Evolutionary conservation across 441 rosid genomes (phyloP).

Genomic region (Cnidoscolus chayamansa): DNA sequence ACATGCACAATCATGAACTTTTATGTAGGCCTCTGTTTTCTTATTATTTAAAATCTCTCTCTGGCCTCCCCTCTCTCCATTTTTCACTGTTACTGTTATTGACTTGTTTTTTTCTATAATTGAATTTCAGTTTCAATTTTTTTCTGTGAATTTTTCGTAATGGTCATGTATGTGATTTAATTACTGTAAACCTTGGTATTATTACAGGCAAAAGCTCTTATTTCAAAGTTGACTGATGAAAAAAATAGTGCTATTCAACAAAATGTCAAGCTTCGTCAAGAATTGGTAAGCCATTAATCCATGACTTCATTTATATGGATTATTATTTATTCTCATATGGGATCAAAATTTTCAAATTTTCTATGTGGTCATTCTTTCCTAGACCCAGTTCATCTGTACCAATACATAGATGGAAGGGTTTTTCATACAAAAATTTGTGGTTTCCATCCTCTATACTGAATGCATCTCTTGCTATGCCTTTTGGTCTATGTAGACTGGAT

Average conservation of each 20-base stretch:
- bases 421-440: too few species aligned
- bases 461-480: too few species aligned
- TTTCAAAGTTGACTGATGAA: constrained; percentile 69
- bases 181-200: constrained; percentile 18
- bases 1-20: neutral
- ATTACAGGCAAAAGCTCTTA: constrained; percentile 56
- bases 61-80: neutral
- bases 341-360: neutral
- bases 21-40: neutral
- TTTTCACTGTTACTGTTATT: neutral
- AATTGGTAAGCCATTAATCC: constrained; percentile 51
- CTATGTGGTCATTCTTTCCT: too few species aligned
- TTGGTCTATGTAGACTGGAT: too few species aligned
- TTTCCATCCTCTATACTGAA: too few species aligned
- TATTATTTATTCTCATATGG: neutral
- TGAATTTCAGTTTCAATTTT: neutral
- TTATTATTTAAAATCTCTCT: neutral
- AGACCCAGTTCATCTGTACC: too few species aligned
- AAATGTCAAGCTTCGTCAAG: constrained; percentile 64
- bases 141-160: neutral
- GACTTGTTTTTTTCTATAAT: constrained; percentile 2
- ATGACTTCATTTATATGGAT: constrained; percentile 5
- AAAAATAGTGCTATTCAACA: constrained; percentile 60
- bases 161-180: constrained; percentile 12
- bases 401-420: too few species aligned